Evolutionary conservation across 2,329 filamentous ascomycete genomes (phyloP).

Genomic region (Anisogramma anomala): DNA sequence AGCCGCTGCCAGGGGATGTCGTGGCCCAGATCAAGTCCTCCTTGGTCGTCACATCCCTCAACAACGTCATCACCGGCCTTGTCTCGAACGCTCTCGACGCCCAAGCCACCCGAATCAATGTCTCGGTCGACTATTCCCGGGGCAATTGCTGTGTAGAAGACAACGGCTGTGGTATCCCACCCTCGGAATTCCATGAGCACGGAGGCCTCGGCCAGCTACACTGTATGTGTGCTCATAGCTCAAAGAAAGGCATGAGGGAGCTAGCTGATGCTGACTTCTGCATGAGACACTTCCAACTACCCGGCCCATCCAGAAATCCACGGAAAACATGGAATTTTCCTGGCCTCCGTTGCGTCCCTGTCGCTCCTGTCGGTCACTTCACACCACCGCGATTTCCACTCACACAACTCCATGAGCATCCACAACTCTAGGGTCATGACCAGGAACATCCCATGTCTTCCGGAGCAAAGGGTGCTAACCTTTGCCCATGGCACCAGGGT

Average conservation of each 20-base stretch:
- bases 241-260: slow-evolving; percentile 11
- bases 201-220: slow-evolving; percentile 65
- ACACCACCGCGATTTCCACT: slow-evolving; percentile 47
- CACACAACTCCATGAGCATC: slow-evolving; percentile 54
- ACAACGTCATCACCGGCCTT: slow-evolving; percentile 58
- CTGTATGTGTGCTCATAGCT: slow-evolving; percentile 38
- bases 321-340: slow-evolving; percentile 61
- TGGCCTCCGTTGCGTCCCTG: slow-evolving; percentile 64
- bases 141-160: slow-evolving; percentile 76
- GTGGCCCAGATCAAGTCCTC: slow-evolving; percentile 77
- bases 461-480: slow-evolving; percentile 43
- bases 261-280: not conserved
- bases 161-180: slow-evolving; percentile 66
- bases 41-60: slow-evolving; percentile 62
- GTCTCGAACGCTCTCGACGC: slow-evolving; percentile 81
- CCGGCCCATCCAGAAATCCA: slow-evolving; percentile 36
- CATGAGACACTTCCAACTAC: slow-evolving; percentile 67
- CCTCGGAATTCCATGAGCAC: slow-evolving; percentile 55
- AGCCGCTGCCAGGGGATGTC: slow-evolving; percentile 57
- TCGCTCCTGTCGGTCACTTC: slow-evolving; percentile 71
- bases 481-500: slow-evolving; percentile 63
- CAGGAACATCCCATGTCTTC: slow-evolving; percentile 49
- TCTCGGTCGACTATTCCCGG: slow-evolving; percentile 62
- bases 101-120: slow-evolving; percentile 51
- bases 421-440: slow-evolving; percentile 58